phyloP scores from a whole-genome alignment of 306 rosid species.

The Rubus idaeus region DNA sequence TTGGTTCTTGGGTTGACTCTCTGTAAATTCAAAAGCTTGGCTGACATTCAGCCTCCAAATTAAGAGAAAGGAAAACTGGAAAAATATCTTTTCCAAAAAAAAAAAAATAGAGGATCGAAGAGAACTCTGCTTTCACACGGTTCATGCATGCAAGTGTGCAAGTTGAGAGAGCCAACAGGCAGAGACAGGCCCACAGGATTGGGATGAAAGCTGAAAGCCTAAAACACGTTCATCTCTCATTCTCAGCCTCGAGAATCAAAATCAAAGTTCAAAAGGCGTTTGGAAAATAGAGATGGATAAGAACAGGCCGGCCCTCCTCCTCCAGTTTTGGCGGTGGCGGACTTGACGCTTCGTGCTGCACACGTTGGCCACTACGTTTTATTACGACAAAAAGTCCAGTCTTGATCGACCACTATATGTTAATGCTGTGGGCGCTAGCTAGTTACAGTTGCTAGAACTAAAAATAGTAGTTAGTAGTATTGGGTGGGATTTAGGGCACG shows the following conservation, averaged over 20 bases:
- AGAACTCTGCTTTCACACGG: no score
- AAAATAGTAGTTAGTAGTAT: background rate
- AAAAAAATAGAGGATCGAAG: no score
- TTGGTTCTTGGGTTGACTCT: background rate
- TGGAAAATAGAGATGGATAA: background rate
- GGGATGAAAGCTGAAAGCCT: background rate
- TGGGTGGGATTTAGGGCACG: background rate
- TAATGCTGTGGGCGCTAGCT: background rate
- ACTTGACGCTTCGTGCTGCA: background rate
- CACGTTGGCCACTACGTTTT: constrained; percentile 12
- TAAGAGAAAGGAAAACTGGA: no score
- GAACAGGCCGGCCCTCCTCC: background rate
- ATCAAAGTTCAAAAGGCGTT: background rate
- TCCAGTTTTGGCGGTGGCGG: constrained; percentile 19
- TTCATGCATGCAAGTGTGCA: background rate
- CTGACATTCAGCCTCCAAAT: no score
- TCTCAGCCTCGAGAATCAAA: background rate
- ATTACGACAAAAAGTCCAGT: background rate
- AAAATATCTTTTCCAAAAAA: no score
- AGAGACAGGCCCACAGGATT: background rate
- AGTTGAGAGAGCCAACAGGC: background rate
- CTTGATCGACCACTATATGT: background rate
- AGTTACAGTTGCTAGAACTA: background rate
- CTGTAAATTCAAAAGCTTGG: no score
- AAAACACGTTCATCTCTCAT: background rate